These are phyloP conservation scores for Saccharomyces eubayanus DNA, from an alignment of 805 yeast species.

Conservation along the genomic window DNA sequence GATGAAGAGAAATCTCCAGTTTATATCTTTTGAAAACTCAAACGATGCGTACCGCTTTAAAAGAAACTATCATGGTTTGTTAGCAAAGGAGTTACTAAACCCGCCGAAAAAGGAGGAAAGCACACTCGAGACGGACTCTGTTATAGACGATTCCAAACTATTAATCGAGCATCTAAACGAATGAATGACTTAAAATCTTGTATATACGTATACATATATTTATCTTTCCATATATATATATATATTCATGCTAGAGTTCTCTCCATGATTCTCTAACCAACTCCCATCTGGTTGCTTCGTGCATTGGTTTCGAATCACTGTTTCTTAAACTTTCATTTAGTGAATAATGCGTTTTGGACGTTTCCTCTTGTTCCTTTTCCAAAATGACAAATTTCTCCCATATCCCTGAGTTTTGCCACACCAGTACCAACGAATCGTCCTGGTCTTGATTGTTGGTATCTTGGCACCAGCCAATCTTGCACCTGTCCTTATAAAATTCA, in stretches of 20 bases:
- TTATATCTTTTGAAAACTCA: constrained; percentile 34
- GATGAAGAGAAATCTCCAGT: constrained; percentile 17
- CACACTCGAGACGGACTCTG: not conserved
- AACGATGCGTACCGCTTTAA: constrained; percentile 45
- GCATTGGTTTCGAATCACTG: constrained; percentile 14
- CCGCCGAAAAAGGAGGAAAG: not conserved
- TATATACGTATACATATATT: not conserved
- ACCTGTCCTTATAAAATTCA: constrained; percentile 20
- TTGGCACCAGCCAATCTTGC: constrained; percentile 27
- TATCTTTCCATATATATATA: constrained; percentile 1
- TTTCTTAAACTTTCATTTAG: constrained; percentile 17
- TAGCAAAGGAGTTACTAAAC: constrained; percentile 8
- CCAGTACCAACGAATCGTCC: constrained; percentile 60
- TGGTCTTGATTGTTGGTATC: constrained; percentile 27
- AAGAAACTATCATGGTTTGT: constrained; percentile 42
- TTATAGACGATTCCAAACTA: constrained; percentile 10
- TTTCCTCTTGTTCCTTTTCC: constrained; percentile 34
- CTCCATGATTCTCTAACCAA: constrained; percentile 68
- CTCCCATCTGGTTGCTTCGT: constrained; percentile 38
- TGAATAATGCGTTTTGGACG: constrained; percentile 6
- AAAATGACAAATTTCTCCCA: constrained; percentile 83
- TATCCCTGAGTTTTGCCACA: constrained; percentile 65
- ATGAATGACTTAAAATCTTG: not conserved
- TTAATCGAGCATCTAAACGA: constrained; percentile 15
- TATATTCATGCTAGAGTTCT: constrained; percentile 30